Evolutionary conservation across 192 early-diverging fungal genomes (phyloP).

Genomic region (Backusella circina): DNA sequence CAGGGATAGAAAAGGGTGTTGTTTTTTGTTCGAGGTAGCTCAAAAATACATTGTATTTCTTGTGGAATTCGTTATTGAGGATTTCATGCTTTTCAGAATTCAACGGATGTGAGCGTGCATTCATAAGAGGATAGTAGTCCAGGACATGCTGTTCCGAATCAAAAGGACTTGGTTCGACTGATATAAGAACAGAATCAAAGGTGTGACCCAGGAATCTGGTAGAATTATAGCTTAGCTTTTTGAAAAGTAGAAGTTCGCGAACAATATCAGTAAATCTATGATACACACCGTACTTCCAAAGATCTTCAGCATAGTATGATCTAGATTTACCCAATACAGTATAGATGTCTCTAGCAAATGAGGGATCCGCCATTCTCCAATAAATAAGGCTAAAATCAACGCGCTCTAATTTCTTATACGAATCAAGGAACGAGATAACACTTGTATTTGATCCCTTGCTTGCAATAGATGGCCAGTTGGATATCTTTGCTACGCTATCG

Average conservation of each 20-base stretch:
- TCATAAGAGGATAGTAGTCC: slow-evolving; percentile 45
- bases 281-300: slow-evolving; percentile 41
- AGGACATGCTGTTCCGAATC: slow-evolving; percentile 11
- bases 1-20: slow-evolving; percentile 8
- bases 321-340: slow-evolving; percentile 25
- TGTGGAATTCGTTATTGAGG: slow-evolving; percentile 36
- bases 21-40: slow-evolving; percentile 29
- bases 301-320: slow-evolving; percentile 17
- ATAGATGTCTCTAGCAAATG: slow-evolving; percentile 27
- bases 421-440: slow-evolving; percentile 16
- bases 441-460: slow-evolving; percentile 1
- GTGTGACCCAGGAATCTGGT: background rate
- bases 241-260: slow-evolving; percentile 28
- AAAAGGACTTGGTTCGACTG: background rate
- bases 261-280: slow-evolving; percentile 30
- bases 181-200: background rate
- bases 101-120: slow-evolving; percentile 40
- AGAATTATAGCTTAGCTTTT: background rate
- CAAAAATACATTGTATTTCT: slow-evolving; percentile 37
- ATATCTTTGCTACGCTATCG: background rate
- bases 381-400: slow-evolving; percentile 15
- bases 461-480: slow-evolving; percentile 19
- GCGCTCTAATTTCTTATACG: slow-evolving; percentile 8
- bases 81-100: slow-evolving; percentile 21
- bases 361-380: slow-evolving; percentile 12